Evolutionary conservation across 2,329 filamentous ascomycete genomes (phyloP), one percentile per base, ranked within the genome.

Genomic region (Aspergillus vadensis): DNA sequence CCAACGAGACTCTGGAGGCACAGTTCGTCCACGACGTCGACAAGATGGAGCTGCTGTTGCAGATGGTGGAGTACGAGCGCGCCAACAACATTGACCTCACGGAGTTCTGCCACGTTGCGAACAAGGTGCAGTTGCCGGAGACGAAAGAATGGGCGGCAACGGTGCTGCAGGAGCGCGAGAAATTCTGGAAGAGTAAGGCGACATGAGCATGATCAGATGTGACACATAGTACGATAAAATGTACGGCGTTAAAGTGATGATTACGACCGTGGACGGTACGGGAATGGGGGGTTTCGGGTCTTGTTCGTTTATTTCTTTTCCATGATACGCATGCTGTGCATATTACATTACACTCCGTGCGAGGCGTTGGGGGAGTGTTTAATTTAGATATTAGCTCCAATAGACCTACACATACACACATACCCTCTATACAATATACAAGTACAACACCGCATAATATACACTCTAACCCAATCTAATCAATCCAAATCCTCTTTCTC

Each of bases 31-130:
- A 99, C 75, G 95, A 99, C 75, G 86, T 99, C 61, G 95, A 99
- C 79, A 98, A 98, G 87, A 88, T 99, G 76, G 95, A 99, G 80
- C 81, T 99, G 66, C 79, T 99, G 63, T 80, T 96, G 72, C 95
- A 99, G 81, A 97, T 97, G 91, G 81, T 96, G 30, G 95, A 99
- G 77, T 99, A 99, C 72, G 95, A 99, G 84, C 88, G 90, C 69
- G 79, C 83, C 12, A 82, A 86, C 53, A 78, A 87, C 64, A 76
- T 92, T 41, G 92, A 98, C 75, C 80, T 99, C 54, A 86, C 89
- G 55, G 95, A 99, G 79, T 98, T 99, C 68, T 85, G 87, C 0
- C 89, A 90, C 72, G 95, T 97, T 2, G 86, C 90, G 8, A 83
- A 80, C 50, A 86, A 85, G 68, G 89, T 98, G 67, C 82, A 84